A percentile compares a stretch with the other conserved stretches of the same genome.
Evolutionary conservation across 176 grass and related monocot genomes (phyloP).

Genomic region (sorghum (Sorghum bicolor)): DNA sequence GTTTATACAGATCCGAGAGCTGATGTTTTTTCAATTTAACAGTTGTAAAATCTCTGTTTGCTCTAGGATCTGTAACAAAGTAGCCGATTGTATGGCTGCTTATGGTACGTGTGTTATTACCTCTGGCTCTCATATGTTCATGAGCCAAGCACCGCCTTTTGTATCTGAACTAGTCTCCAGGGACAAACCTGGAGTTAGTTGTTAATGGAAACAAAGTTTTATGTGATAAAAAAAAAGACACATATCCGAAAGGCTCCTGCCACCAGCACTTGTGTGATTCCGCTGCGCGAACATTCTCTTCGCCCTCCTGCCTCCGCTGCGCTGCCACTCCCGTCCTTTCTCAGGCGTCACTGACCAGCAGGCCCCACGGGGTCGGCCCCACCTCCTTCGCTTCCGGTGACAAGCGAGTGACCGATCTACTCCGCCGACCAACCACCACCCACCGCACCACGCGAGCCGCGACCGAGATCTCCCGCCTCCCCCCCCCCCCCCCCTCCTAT

Average conservation of each 20-base stretch:
- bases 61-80: not conserved
- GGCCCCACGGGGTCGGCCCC: not conserved
- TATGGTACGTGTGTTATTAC: not conserved
- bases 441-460: not conserved
- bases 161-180: not conserved
- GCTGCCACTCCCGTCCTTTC: not conserved
- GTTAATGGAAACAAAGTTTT: no score
- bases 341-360: not conserved
- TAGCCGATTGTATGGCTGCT: not conserved
- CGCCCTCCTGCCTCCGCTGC: no score
- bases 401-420: slow-evolving; percentile 49
- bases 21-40: no score
- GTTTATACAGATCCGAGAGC: no score
- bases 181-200: no score
- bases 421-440: slow-evolving; percentile 17
- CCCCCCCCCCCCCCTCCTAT: slow-evolving; percentile 41
- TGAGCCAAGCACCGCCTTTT: not conserved
- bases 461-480: slow-evolving; percentile 37
- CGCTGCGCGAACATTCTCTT: not conserved
- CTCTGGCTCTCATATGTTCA: not conserved
- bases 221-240: no score
- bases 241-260: not conserved
- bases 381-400: slow-evolving; percentile 1
- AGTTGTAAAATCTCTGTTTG: no score
- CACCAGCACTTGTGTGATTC: not conserved